Evolutionary conservation across 352 stramenopile genomes (phyloP), one percentile per base, ranked within the genome.

Genomic region (Phytophthora boehmeriae): DNA sequence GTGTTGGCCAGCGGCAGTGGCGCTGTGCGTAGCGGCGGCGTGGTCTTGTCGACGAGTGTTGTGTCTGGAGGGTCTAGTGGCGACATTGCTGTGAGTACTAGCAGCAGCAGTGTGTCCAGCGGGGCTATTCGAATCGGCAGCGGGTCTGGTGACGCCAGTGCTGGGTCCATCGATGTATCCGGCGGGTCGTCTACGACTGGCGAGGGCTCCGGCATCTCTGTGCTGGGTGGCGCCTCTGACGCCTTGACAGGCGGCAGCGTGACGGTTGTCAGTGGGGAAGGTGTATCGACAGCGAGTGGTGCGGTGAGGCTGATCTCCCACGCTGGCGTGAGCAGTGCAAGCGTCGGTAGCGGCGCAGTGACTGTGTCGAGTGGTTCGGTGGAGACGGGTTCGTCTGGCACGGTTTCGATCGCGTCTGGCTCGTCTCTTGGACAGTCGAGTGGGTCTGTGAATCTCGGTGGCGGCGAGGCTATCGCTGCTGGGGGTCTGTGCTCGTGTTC

Each of bases 171-270:
- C 44, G 54, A 63, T 23, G 49, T 74, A 42, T 49, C 56, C 34
- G 63, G 66, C 44, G 71, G 60, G 10, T 61, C 70, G 27, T 78
- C 70, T 47, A 39, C 44, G 27, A 59, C 17, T 17, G 59, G 59
- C 45, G 58, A 59, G 45, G 71, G 71, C 25, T 58, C 59, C 16
- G 39, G n/a, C 14, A 55, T 73, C 23, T 66, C 54, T 23, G 17
- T 73, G 41, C 1, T 59, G 41, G 59, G 65, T 28, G 65, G 65
- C 27, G 32, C 36, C 23, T 73, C 64, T 36, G 48, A 46, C 8
- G 55, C 63, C 27, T 56, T 65, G 44, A 65, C 58, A 4, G 64
- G 64, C 19, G 59, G 59, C 23, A 67, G 48, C 23, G 54, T 72
- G 28, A 61, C 55, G 32, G 54, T 59, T 49, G 8, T 64, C 51